Conservation (phyloP, 2,329 filamentous ascomycete species). For the Fusarium paranaense region DNA sequence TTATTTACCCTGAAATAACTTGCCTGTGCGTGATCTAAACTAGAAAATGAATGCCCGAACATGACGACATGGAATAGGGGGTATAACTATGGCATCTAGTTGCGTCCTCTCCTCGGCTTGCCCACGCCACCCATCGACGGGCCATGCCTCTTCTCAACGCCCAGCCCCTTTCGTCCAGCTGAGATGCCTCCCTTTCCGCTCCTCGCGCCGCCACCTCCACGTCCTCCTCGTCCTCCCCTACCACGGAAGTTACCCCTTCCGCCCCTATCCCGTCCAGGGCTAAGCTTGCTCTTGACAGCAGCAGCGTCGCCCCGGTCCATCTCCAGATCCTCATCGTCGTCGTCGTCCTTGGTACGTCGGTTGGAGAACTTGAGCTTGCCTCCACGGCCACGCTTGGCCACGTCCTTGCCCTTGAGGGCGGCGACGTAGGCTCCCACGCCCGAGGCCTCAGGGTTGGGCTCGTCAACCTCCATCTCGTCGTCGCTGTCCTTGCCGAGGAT, state of each 20-base stretch:
- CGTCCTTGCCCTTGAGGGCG: conserved; percentile 75
- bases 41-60: conserved; percentile 40
- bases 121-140: conserved; percentile 53
- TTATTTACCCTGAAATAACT: conserved; percentile 31
- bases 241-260: conserved; percentile 49
- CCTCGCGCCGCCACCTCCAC: conserved; percentile 52
- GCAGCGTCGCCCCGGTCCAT: conserved; percentile 66
- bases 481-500: conserved; percentile 73
- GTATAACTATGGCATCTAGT: conserved; percentile 45
- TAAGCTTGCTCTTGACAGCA: conserved; percentile 63
- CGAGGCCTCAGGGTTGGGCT: conserved; percentile 65
- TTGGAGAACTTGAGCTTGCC: conserved; percentile 80
- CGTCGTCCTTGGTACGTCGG: conserved; percentile 60
- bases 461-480: conserved; percentile 73
- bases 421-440: conserved; percentile 78
- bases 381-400: conserved; percentile 71
- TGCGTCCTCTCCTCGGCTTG: conserved; percentile 53
- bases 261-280: conserved; percentile 52
- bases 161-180: conserved; percentile 61
- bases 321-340: conserved; percentile 62
- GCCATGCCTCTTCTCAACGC: conserved; percentile 61
- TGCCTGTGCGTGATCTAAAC: conserved; percentile 30
- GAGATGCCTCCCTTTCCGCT: conserved; percentile 62
- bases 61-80: conserved; percentile 42
- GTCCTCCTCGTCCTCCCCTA: conserved; percentile 45